These are phyloP conservation scores for Pythium grandisporangium DNA, from an alignment of 352 stramenopile genomes.

Conservation along the genomic window DNA sequence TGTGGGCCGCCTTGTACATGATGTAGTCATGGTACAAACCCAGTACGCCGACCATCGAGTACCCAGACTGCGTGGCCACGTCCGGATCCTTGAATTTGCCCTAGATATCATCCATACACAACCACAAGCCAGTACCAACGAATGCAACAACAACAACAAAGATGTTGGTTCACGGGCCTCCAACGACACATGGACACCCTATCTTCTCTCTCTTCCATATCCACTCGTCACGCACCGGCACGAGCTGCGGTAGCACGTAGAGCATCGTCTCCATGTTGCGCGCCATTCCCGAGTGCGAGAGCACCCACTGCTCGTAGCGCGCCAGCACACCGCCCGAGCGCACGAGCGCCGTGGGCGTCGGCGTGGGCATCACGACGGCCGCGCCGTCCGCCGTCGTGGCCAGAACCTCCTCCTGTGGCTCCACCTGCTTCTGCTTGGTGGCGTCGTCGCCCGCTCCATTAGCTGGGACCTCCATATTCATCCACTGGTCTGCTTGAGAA, in stretches of 20 bases:
- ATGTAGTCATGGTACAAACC: slow-evolving; percentile 81
- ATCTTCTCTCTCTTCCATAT: background rate
- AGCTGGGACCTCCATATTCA: background rate
- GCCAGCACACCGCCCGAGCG: slow-evolving; percentile 11
- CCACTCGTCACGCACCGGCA: slow-evolving; percentile 29
- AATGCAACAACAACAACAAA: too few species aligned
- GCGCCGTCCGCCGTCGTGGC: background rate
- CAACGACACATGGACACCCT: background rate
- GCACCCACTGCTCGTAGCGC: slow-evolving; percentile 64
- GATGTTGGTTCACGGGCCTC: too few species aligned
- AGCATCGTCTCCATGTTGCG: slow-evolving; percentile 73
- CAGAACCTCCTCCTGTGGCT: too few species aligned
- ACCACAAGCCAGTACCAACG: too few species aligned
- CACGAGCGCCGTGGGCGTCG: slow-evolving; percentile 4
- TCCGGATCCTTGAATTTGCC: slow-evolving; percentile 53
- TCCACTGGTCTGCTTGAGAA: background rate
- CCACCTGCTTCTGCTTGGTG: slow-evolving; percentile 21
- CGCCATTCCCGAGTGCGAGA: slow-evolving; percentile 39
- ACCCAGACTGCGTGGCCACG: slow-evolving; percentile 62
- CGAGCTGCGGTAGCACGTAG: slow-evolving; percentile 70
- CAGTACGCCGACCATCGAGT: slow-evolving; percentile 66
- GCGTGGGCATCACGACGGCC: slow-evolving; percentile 2
- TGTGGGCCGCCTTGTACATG: slow-evolving; percentile 45
- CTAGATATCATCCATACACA: slow-evolving; percentile 12
- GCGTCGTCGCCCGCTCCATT: background rate